Base-by-base conservation (phyloP, 1,284 basidiomycete genomes). In the Coniferiporia sulphurascens region DNA sequence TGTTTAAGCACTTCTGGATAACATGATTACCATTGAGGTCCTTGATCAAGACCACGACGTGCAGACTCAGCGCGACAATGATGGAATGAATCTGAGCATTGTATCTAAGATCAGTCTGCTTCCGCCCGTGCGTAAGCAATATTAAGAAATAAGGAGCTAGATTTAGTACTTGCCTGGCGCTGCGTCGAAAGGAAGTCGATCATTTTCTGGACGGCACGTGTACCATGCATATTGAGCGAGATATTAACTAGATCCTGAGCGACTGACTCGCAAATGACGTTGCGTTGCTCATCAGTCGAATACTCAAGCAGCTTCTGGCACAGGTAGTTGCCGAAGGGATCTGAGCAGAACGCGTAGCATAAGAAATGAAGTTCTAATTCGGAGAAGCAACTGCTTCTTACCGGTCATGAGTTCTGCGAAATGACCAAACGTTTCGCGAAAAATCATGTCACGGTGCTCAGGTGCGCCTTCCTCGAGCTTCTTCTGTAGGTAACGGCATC, bases 21-120 rank as follows among this genome's bases (percentile, higher is more conserved):
- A 99, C 97, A 71, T 99, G 97, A 73, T 99, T 99, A 58, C 97
- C 97, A 73, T 99, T 99, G 66, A 99, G 79, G 73, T 99, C 96
- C 83, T 99, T 99, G 87, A 99, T 99, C 65, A 99, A 83, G 63
- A 96, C 95, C 41, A 99, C 97, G 67, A 99, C 97, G 73, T 98
- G 96, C 66, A 98, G 82, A 75, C 93, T 95, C 67, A 99, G 84
- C 10, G 97, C 97, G 61, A 95, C 82, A 71, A 99, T 99, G 76
- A 99, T 94, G 50, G 94, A 93, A 72, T 95, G 92, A 68, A 99
- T 98, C 86, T 99, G 93, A 75, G 79, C 76, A 78, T 89, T 82
- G 78, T 86, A 89, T 78, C 84, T 77, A 70, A 81, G 78, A 81
- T 91, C 87, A 82, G 87, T 78, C 86, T 90, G 80, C 69, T 70